Conservation (phyloP, 352 stramenopile species). For the Phytopythium aichiense region DNA sequence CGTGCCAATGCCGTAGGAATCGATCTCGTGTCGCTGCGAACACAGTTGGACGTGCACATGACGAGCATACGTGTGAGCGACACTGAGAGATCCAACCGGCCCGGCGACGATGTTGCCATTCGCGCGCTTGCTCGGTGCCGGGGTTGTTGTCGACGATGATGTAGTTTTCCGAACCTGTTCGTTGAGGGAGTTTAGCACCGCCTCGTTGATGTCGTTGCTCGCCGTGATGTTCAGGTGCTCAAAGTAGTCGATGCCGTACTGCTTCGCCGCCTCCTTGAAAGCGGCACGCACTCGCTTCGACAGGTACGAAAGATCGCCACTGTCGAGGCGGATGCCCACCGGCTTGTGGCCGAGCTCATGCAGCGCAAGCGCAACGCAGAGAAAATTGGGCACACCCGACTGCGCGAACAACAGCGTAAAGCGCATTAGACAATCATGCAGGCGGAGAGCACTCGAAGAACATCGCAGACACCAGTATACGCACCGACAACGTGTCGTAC, state of each 20-base stretch:
- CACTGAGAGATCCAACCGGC: not conserved
- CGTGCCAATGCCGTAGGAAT: constrained; percentile 95
- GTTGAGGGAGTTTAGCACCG: constrained; percentile 92
- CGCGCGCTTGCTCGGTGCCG: not conserved
- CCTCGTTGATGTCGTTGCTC: constrained; percentile 99
- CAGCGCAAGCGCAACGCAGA: constrained; percentile 94
- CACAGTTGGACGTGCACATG: constrained; percentile 6
- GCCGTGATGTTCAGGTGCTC: constrained; percentile 92
- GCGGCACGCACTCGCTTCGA: constrained; percentile 81
- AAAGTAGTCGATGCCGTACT: constrained; percentile 74
- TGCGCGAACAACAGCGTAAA: constrained; percentile 21
- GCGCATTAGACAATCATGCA: not conserved
- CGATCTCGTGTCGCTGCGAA: constrained; percentile 91
- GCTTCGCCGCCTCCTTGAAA: constrained; percentile 48
- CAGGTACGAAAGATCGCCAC: constrained; percentile 97
- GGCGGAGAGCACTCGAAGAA: not conserved
- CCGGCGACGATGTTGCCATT: constrained; percentile 8
- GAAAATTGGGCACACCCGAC: constrained; percentile 96
- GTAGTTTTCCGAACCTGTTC: constrained; percentile 68
- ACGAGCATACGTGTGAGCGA: constrained; percentile 11
- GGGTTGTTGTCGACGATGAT: not conserved
- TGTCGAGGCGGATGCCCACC: constrained; percentile 96
- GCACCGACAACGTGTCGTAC: constrained; percentile 95
- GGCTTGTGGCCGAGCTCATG: constrained; percentile 89
- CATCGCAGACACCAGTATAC: constrained; percentile 3